Base-by-base conservation (phyloP, 1,284 basidiomycete genomes). In the Meripilus lineatus region DNA sequence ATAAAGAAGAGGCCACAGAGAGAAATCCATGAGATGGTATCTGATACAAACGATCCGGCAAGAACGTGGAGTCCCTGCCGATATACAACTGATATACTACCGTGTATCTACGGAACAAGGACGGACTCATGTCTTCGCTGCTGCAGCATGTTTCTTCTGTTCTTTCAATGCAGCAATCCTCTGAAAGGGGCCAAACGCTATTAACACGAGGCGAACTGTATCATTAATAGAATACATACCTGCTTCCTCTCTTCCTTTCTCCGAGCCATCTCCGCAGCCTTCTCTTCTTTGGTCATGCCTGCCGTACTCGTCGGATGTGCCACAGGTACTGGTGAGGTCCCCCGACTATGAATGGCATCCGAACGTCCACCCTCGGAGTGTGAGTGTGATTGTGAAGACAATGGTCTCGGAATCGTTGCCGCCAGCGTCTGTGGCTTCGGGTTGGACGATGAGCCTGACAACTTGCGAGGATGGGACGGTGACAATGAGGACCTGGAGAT, bases 181-280 rank as follows among this genome's bases (percentile, higher is more conserved):
- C 62, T 62, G 34, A 15, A 35, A 18, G 20, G 13, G n/a, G n/a
- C n/a, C n/a, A n/a, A n/a, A 7, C 22, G 20, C 7, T 20, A 47
- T 13, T 25, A 21, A 18, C 13, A 35, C 17, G 13, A 26, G 17
- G n/a, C 20, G 15, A 15, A 8, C 18, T 20, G 30, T 4, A 44
- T 11, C 14, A 11, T 8, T 4, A 17, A 36, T 8, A 21, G 33
- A 24, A 40, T 17, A 14, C 76, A 25, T 41, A 86, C 87, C 72
- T 85, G 76, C 63, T 87, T 91, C 38, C 92, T 70, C 62, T 94
- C 92, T 62, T 94, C 92, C 57, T 92, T 85, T 49, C 91, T 70
- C 49, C 88, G 72, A 11, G 86, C 86, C 82, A 94, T 89, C 68
- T 95, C 92, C 21, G 79, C 80, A 0, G 88, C 88, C 64, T 86